These are phyloP conservation scores for Penicillium cosmopolitanum DNA, from an alignment of 495 filamentous ascomycete genomes.

Conservation along the genomic window DNA sequence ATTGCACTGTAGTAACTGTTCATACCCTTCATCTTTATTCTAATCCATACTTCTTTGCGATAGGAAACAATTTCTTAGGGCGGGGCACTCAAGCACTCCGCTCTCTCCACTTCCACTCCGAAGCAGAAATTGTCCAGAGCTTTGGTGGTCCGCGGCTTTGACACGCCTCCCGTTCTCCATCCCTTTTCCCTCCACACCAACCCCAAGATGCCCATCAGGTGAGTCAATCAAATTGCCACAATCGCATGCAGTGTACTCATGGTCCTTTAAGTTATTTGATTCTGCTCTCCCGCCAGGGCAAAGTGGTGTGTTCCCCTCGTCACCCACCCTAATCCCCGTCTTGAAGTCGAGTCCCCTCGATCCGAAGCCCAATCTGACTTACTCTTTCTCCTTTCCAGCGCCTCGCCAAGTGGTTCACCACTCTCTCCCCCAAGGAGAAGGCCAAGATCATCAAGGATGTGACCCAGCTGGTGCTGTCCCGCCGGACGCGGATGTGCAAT, in stretches of 20 bases:
- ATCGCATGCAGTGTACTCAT: slow-evolving; percentile 33
- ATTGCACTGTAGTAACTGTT: no score
- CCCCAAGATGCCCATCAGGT: slow-evolving; percentile 63
- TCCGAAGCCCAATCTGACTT: slow-evolving; percentile 27
- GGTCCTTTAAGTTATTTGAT: slow-evolving; percentile 80
- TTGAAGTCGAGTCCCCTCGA: slow-evolving; percentile 28
- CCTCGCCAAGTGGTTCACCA: slow-evolving; percentile 99
- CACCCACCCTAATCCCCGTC: slow-evolving; percentile 41
- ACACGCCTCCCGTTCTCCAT: slow-evolving; percentile 26
- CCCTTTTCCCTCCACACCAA: slow-evolving; percentile 9
- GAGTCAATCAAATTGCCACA: slow-evolving; percentile 19
- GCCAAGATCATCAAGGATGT: slow-evolving; percentile 99
- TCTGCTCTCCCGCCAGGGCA: slow-evolving; percentile 94
- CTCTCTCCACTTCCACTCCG: slow-evolving; percentile 29
- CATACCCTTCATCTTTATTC: no score
- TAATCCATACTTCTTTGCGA: no score
- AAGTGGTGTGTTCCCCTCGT: slow-evolving; percentile 75
- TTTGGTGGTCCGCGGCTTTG: slow-evolving; percentile 23
- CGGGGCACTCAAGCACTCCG: slow-evolving; percentile 32
- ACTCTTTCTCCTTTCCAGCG: slow-evolving; percentile 63
- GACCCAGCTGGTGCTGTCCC: slow-evolving; percentile 93
- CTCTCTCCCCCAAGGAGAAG: slow-evolving; percentile 96
- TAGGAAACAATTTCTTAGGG: slow-evolving; percentile 1
- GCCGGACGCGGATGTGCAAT: slow-evolving; percentile 98
- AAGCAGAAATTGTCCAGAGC: slow-evolving; percentile 44